These are phyloP conservation scores for Lantana camara DNA, from an alignment of 257 asterid species.

Conservation along the genomic window DNA sequence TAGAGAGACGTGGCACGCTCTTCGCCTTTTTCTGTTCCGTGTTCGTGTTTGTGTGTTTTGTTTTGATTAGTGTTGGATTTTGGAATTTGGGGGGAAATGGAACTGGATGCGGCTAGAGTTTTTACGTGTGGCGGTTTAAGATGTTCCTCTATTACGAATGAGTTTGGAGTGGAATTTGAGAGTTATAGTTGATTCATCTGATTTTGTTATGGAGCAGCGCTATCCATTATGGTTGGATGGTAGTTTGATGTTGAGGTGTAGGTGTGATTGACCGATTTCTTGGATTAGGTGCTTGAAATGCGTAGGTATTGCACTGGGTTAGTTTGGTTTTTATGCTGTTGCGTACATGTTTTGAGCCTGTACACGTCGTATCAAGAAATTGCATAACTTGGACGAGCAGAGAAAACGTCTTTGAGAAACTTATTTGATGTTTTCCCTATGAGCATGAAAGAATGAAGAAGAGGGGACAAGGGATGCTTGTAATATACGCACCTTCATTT, in stretches of 20 bases:
- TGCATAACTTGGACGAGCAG: not conserved
- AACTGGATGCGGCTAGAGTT: not conserved
- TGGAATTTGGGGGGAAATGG: conserved; percentile 9
- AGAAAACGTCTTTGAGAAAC: not conserved
- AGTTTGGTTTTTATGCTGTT: conserved; percentile 5
- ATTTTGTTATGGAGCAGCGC: not conserved
- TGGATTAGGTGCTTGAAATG: not conserved
- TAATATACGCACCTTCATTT: not conserved
- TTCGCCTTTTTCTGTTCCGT: not conserved
- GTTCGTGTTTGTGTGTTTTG: not conserved
- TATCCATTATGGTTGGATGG: not conserved
- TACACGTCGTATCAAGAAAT: not conserved
- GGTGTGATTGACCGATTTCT: conserved; percentile 7
- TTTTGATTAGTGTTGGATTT: conserved; percentile 2
- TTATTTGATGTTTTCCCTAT: not conserved
- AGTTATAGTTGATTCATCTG: not conserved
- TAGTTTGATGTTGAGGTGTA: not conserved
- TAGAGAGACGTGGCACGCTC: not conserved
- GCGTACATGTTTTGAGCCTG: not conserved
- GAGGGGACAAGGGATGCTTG: not conserved
- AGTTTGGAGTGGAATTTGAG: not conserved
- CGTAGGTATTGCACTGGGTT: not conserved
- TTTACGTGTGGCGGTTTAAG: not conserved
- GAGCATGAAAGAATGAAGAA: not conserved
- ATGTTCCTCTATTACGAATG: not conserved